Evolutionary conservation across 108 stramenopile species (phyloP).

Genomic region (Nitzschia sp.): DNA sequence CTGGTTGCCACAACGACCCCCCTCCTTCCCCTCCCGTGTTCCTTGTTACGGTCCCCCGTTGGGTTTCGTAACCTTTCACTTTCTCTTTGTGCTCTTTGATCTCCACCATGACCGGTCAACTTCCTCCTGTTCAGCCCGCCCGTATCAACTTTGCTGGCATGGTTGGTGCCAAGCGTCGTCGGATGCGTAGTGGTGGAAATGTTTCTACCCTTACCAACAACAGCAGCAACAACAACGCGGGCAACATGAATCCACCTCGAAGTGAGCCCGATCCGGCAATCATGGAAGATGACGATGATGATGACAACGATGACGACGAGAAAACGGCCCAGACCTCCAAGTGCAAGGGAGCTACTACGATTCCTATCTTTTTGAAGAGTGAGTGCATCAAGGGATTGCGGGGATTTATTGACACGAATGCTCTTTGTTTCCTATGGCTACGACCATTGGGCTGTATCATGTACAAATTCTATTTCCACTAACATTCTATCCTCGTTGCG

Average conservation of each 20-base stretch:
- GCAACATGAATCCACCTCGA: no score
- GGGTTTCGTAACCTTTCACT: neutral
- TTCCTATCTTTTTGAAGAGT: constrained; percentile 86
- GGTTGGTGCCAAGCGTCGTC: constrained; percentile 50
- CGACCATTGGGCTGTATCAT: no score
- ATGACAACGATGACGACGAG: constrained; percentile 32
- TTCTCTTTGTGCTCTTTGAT: neutral
- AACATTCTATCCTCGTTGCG: neutral
- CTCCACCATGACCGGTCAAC: constrained; percentile 5
- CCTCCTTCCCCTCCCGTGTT: no score
- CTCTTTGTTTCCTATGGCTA: no score
- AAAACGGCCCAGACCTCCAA: constrained; percentile 47
- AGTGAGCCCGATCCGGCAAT: neutral
- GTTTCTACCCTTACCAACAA: constrained; percentile 46
- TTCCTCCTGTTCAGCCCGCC: constrained; percentile 15
- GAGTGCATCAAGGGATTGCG: constrained; percentile 5
- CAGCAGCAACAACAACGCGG: constrained; percentile 22
- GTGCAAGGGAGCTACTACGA: constrained; percentile 60
- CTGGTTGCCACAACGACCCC: no score
- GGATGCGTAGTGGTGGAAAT: constrained; percentile 56
- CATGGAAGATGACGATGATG: constrained; percentile 18
- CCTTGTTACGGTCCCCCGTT: no score
- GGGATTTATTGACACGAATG: no score
- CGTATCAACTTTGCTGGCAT: constrained; percentile 50
- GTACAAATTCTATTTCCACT: no score